Percentiles rank a stretch among this genome's conserved stretches.
phyloP scores from a whole-genome alignment of 257 asterid species.

The Haberlea rhodopensis region DNA sequence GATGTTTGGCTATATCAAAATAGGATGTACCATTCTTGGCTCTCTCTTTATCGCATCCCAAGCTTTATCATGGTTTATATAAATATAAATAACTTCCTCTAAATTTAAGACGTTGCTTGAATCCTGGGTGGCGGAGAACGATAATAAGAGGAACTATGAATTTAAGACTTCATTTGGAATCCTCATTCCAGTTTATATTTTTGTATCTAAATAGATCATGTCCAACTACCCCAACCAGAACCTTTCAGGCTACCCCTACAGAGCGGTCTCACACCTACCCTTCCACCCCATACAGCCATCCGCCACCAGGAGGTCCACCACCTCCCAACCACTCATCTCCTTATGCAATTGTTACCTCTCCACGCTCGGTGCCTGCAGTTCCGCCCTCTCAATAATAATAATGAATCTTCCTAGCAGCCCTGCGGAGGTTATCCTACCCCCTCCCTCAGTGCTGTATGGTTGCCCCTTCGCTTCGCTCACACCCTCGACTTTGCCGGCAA shows the following conservation, averaged over 20 bases:
- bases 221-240: conserved; percentile 52
- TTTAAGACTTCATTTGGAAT: background rate
- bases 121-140: background rate
- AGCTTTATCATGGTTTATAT: background rate
- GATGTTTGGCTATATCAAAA: background rate
- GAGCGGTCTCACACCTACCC: conserved; percentile 20
- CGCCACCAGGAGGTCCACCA: conserved; percentile 17
- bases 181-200: background rate
- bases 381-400: conserved; percentile 22
- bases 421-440: conserved; percentile 48
- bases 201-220: too few relatives aligned
- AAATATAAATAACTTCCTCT: background rate
- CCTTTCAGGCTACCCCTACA: conserved; percentile 52
- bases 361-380: conserved; percentile 37
- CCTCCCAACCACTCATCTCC: conserved; percentile 31
- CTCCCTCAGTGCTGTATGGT: conserved; percentile 39
- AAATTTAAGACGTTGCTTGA: background rate
- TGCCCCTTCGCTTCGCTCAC: conserved; percentile 69
- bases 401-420: conserved; percentile 36
- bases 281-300: conserved; percentile 25
- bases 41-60: background rate
- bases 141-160: background rate
- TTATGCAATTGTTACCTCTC: conserved; percentile 33
- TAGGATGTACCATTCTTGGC: background rate
- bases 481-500: conserved; percentile 87